Base-by-base conservation (phyloP, 1,139 yeast genomes). In the Suhomyces ambrosiae region DNA sequence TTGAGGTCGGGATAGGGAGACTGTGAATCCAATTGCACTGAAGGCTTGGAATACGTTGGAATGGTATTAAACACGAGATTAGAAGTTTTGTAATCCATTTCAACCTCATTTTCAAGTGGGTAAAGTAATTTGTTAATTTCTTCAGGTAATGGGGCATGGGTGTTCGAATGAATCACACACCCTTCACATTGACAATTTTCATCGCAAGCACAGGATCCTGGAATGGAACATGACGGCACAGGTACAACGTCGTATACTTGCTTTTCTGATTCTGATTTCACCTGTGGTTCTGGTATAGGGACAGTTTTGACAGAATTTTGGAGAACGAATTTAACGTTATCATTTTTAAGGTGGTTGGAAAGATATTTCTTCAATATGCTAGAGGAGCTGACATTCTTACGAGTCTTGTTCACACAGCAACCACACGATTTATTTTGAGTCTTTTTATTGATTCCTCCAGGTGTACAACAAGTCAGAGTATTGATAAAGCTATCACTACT, bases 151-250 rank as follows among this genome's bases (percentile, higher is more conserved):
- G 26, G 26, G 1, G 38, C 28, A n/a, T 41, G 27, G 2, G 53
- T 34, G 36, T 61, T 65, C 14, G 65, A 65, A 52, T 77, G 82
- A 0, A 65, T 72, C 18, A 60, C 52, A 49, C 82, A 78, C 2
- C 69, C 74, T 12, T 58, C 69, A 55, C 82, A 78, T 4, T 54
- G 35, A 54, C 82, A 78, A 18, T 60, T 54, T 15, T 62, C 71
- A 12, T 63, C 73, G 55, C 82, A 77, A 23, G 63, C 51, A 52
- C 82, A 77, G 0, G 77, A 59, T 0, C 80, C 80, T 0, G 76
- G 74, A 12, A 73, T 61, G 1, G 77, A 64, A 48, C 80, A 71
- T 5, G 76, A 54, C 24, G 68, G 60, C 23, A 63, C 55, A 22
- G 58, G 51, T 9, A 63, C 57, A 23, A 64, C 56, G 41, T 61